Percentiles rank a stretch among this genome's conserved stretches.
Conservation (phyloP, 371 early-diverging fungal species). For the Mucor plumbeus region DNA sequence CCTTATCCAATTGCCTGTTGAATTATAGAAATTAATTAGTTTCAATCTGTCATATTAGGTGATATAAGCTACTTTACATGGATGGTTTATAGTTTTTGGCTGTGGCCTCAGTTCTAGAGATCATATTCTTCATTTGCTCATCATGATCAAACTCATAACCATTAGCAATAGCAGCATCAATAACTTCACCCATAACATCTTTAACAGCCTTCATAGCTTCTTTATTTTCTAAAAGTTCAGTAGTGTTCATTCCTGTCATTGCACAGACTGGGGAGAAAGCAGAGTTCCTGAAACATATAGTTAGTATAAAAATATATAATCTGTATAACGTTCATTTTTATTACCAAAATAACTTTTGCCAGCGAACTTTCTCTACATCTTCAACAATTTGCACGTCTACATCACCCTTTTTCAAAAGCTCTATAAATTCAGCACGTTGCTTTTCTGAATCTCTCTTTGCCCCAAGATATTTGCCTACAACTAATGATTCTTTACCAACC, state of each 20-base stretch:
- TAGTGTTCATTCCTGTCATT: slow-evolving; percentile 68
- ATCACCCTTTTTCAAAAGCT: slow-evolving; percentile 56
- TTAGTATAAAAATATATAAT: neutral
- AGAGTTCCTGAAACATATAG: slow-evolving; percentile 62
- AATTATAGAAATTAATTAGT: neutral
- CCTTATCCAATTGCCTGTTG: slow-evolving; percentile 62
- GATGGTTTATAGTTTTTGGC: slow-evolving; percentile 67
- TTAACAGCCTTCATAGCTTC: slow-evolving; percentile 54
- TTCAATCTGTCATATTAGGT: neutral
- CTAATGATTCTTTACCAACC: slow-evolving; percentile 41
- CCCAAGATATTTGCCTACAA: slow-evolving; percentile 38
- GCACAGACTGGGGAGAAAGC: slow-evolving; percentile 79
- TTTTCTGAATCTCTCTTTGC: slow-evolving; percentile 32
- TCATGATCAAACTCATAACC: slow-evolving; percentile 55
- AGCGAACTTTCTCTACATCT: slow-evolving; percentile 74
- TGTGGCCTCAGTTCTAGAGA: slow-evolving; percentile 51
- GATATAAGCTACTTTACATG: slow-evolving; percentile 43
- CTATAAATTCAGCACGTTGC: slow-evolving; percentile 39
- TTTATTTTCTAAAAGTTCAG: slow-evolving; percentile 60
- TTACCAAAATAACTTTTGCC: slow-evolving; percentile 87
- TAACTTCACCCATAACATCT: slow-evolving; percentile 69
- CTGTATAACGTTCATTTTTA: neutral
- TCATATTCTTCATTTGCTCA: slow-evolving; percentile 50
- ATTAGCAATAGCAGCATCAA: slow-evolving; percentile 55
- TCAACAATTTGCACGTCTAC: slow-evolving; percentile 53